These are phyloP conservation scores for Trametes pubescens DNA, from an alignment of 1,284 basidiomycete genomes.

Conservation along the genomic window DNA sequence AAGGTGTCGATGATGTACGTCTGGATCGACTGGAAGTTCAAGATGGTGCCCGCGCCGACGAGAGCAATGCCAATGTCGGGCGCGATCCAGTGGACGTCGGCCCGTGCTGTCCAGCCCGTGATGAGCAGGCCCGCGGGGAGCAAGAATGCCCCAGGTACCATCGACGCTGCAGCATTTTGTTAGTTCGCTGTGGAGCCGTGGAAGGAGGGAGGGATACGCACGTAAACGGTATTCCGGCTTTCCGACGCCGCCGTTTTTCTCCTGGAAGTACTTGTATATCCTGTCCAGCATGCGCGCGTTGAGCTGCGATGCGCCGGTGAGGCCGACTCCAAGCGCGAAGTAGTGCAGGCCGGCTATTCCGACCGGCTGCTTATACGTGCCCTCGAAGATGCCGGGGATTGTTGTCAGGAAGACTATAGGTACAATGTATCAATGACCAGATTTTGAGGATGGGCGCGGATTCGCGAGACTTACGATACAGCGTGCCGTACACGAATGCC, in stretches of 20 bases:
- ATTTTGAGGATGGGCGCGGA: neutral
- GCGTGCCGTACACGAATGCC: slow-evolving; percentile 58
- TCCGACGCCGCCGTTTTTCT: slow-evolving; percentile 59
- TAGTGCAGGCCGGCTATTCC: slow-evolving; percentile 71
- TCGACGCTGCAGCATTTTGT: slow-evolving; percentile 52
- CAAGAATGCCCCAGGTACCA: slow-evolving; percentile 64
- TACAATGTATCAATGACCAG: neutral
- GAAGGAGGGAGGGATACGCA: slow-evolving; percentile 23
- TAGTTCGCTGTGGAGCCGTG: neutral
- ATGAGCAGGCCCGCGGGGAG: slow-evolving; percentile 69
- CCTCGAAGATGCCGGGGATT: slow-evolving; percentile 67
- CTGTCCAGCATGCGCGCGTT: slow-evolving; percentile 66
- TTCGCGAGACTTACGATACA: slow-evolving; percentile 56
- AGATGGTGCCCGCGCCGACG: slow-evolving; percentile 61
- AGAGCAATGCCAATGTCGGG: slow-evolving; percentile 69
- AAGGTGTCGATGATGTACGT: slow-evolving; percentile 75
- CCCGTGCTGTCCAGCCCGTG: slow-evolving; percentile 70
- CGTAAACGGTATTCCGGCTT: slow-evolving; percentile 61
- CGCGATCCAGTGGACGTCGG: slow-evolving; percentile 68
- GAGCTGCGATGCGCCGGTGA: slow-evolving; percentile 60
- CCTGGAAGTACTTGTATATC: slow-evolving; percentile 60
- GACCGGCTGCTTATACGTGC: slow-evolving; percentile 55
- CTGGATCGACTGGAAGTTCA: slow-evolving; percentile 66
- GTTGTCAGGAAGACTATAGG: slow-evolving; percentile 66
- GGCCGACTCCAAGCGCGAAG: slow-evolving; percentile 67